Base-by-base conservation (phyloP, 306 rosid species). In the Heteromeles arbutifolia region DNA sequence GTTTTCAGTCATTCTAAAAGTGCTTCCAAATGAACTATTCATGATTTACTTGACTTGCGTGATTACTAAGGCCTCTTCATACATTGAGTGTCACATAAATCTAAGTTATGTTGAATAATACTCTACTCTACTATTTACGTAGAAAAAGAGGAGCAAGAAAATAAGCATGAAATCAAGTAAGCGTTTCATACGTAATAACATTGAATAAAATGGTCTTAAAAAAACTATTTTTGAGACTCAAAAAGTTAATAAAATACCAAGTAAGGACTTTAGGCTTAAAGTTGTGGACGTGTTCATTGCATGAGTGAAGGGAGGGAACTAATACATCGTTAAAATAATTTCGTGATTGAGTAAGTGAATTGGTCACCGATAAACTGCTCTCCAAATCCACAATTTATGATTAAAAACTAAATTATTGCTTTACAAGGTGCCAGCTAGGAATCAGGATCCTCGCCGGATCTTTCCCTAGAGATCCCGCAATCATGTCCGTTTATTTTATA, bases 351-450 rank as follows among this genome's bases (percentile, higher is more conserved):
- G 54, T 17, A 31, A 64, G 68, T 37, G 66, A 34, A 56, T 34
- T 57, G 76, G 37, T 26, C 76, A 50, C 76, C n/a, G 11, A 22
- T 24, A 72, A 37, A 41, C 76, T 24, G 54, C 76, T 24, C 67
- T 29, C 45, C 34, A 39, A 50, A 17, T 31, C 45, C 17, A 64
- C 8, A 31, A 31, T 29, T 28, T 8, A 31, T 31, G 44, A 26
- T 26, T 14, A 61, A 61, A 61, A 26, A 61, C 11, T 14, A 26
- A 12, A 61, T 61, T 28, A 19, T 28, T 21, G 31, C 66, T 11
- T 31, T 6, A 28, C 66, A 28, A 26, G 21, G 29, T 34, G 21
- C 3, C 66, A n/a, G n/a, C n/a, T n/a, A n/a, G n/a, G n/a, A n/a
- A n/a, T n/a, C n/a, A n/a, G n/a, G n/a, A n/a, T n/a, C n/a, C n/a